phyloP scores from a whole-genome alignment of 2,329 filamentous ascomycete species.

The Claviceps maximensis region DNA sequence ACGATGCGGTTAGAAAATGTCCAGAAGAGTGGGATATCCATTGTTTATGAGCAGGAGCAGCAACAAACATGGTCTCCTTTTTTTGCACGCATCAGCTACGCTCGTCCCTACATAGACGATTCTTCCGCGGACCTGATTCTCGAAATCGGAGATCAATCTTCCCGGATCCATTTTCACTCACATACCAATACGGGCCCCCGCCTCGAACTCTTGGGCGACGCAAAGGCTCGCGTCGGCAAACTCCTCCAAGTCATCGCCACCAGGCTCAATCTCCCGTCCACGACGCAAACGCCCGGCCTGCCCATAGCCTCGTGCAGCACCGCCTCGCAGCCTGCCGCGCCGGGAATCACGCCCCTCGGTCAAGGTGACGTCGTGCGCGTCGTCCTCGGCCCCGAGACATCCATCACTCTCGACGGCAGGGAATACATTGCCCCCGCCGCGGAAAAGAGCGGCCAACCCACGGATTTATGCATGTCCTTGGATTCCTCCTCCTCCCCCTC shows the following conservation, averaged over 20 bases:
- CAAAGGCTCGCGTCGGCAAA: conserved; percentile 55
- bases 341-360: conserved; percentile 55
- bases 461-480: background rate
- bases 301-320: conserved; percentile 54
- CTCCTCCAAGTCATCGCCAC: conserved; percentile 71
- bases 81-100: conserved; percentile 55
- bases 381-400: conserved; percentile 44
- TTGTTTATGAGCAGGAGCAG: conserved; percentile 34
- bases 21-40: conserved; percentile 70
- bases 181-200: conserved; percentile 19
- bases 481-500: background rate
- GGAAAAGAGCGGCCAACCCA: background rate
- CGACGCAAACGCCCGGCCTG: conserved; percentile 47
- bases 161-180: conserved; percentile 36
- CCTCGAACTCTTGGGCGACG: conserved; percentile 62
- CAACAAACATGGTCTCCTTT: conserved; percentile 17
- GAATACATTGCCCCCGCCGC: conserved; percentile 19
- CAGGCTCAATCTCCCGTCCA: conserved; percentile 57
- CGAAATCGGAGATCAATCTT: conserved; percentile 60
- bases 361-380: conserved; percentile 54
- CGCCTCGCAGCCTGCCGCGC: conserved; percentile 47
- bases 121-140: conserved; percentile 60
- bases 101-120: conserved; percentile 75
- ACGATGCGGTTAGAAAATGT: conserved; percentile 70
- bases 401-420: conserved; percentile 45